Conservation (phyloP, 306 rosid genomes). For the Gillenia trifoliata region DNA sequence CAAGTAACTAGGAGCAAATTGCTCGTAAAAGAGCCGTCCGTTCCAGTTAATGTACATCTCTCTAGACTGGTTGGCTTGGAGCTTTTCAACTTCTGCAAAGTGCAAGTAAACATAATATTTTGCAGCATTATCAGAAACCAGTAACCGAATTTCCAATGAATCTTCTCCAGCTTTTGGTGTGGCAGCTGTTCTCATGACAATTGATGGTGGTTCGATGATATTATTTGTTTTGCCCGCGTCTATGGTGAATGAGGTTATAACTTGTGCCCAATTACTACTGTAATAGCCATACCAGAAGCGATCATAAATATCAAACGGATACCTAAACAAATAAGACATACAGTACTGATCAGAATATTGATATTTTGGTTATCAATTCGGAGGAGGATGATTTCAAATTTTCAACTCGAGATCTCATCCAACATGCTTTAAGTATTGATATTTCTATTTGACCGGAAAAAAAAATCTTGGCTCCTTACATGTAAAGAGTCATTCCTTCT, state of each 20-base stretch:
- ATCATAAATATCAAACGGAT: conserved; percentile 29
- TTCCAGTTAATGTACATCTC: conserved; percentile 22
- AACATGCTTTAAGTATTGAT: too few relatives aligned
- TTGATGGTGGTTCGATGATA: conserved; percentile 14
- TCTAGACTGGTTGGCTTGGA: conserved; percentile 24
- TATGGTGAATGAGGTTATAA: neutral
- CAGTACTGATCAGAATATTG: too few relatives aligned
- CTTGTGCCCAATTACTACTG: neutral
- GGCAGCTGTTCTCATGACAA: conserved; percentile 28
- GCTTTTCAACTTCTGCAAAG: conserved; percentile 36
- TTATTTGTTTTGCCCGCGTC: neutral
- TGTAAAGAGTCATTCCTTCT: too few relatives aligned
- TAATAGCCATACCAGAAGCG: conserved; percentile 21
- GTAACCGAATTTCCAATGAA: neutral
- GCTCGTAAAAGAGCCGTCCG: neutral
- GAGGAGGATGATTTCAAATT: too few relatives aligned
- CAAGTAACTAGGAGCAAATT: conserved; percentile 28
- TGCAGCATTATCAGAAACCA: neutral
- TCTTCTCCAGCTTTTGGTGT: neutral
- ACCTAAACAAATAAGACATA: conserved; percentile 20
- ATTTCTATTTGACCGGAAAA: too few relatives aligned
- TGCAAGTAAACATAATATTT: conserved; percentile 15
- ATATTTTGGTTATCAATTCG: too few relatives aligned
- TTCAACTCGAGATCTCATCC: too few relatives aligned
- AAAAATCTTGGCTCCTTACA: too few relatives aligned